A percentile compares a stretch with the other conserved stretches of the same genome.
These are phyloP conservation scores for Mallotus nudiflorus DNA, from an alignment of 345 rosid species.

Conservation along the genomic window DNA sequence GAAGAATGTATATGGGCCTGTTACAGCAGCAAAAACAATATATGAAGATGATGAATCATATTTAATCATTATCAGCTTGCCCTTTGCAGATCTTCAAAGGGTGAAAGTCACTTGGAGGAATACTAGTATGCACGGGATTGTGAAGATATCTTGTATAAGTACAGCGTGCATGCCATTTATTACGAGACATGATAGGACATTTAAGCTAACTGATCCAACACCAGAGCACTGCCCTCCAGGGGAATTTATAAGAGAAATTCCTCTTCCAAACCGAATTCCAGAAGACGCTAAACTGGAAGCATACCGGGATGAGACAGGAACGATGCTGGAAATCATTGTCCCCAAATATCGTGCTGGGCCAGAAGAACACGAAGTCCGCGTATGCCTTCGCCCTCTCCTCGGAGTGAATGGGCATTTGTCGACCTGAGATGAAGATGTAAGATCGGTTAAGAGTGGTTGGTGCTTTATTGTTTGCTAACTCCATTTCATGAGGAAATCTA, in stretches of 20 bases:
- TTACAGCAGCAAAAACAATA: slow-evolving; percentile 77
- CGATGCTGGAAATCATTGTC: slow-evolving; percentile 70
- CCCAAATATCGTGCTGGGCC: slow-evolving; percentile 79
- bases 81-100: slow-evolving; percentile 72
- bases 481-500: slow-evolving; percentile 31
- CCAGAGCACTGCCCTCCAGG: slow-evolving; percentile 97
- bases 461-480: slow-evolving; percentile 45
- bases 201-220: slow-evolving; percentile 84
- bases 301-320: slow-evolving; percentile 66
- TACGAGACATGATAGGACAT: slow-evolving; percentile 75
- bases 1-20: slow-evolving; percentile 80
- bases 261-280: slow-evolving; percentile 75
- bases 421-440: slow-evolving; percentile 33
- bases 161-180: slow-evolving; percentile 74
- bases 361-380: slow-evolving; percentile 92
- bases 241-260: slow-evolving; percentile 72
- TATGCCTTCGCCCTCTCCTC: slow-evolving; percentile 61
- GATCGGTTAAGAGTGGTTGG: slow-evolving; percentile 27
- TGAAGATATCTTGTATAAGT: slow-evolving; percentile 78
- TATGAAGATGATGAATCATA: slow-evolving; percentile 78
- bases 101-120: slow-evolving; percentile 93
- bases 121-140: slow-evolving; percentile 65
- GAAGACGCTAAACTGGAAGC: slow-evolving; percentile 91
- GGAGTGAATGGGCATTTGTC: slow-evolving; percentile 46
- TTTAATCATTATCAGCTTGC: slow-evolving; percentile 72